These are phyloP conservation scores for Sclerotinia nivalis DNA, from an alignment of 2,329 filamentous ascomycete species.

Conservation along the genomic window DNA sequence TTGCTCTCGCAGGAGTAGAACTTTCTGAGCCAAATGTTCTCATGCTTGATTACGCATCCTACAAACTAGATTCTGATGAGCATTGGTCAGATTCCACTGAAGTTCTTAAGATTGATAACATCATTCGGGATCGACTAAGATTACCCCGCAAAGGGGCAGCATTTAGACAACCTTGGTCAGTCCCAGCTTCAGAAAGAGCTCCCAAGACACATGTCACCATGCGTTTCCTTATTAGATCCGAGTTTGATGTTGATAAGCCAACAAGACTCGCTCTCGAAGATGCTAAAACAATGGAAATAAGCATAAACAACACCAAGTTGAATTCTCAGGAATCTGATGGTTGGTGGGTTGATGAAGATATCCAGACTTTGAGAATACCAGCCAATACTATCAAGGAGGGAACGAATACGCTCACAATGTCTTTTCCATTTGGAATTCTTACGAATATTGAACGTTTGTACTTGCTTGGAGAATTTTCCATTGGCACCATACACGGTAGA, in stretches of 20 bases:
- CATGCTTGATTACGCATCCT: slow-evolving; percentile 40
- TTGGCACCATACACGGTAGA: slow-evolving; percentile 26
- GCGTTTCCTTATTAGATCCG: slow-evolving; percentile 36
- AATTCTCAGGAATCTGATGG: slow-evolving; percentile 3
- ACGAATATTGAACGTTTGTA: slow-evolving; percentile 41
- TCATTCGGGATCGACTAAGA: slow-evolving; percentile 34
- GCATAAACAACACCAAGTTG: slow-evolving; percentile 31
- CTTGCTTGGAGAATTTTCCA: slow-evolving; percentile 38
- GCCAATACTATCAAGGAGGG: slow-evolving; percentile 32
- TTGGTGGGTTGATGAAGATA: slow-evolving; percentile 42
- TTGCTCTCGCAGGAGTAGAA: slow-evolving; percentile 24
- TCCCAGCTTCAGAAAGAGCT: slow-evolving; percentile 31
- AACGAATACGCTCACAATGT: slow-evolving; percentile 32
- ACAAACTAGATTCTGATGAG: slow-evolving; percentile 31
- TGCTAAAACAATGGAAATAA: slow-evolving; percentile 31
- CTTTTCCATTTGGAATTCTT: slow-evolving; percentile 38
- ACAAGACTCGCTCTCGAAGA: slow-evolving; percentile 38
- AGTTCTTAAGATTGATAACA: slow-evolving; percentile 40
- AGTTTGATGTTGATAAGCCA: slow-evolving; percentile 24
- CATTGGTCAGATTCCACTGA: slow-evolving; percentile 34
- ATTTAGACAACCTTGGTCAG: slow-evolving; percentile 39
- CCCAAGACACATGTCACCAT: slow-evolving; percentile 32
- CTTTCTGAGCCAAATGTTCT: slow-evolving; percentile 41
- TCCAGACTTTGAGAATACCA: slow-evolving; percentile 35
- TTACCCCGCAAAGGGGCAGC: slow-evolving; percentile 37